A percentile compares a stretch with the other conserved stretches of the same genome.
These are phyloP conservation scores for Suillus paluster DNA, from an alignment of 768 basidiomycete genomes.

Conservation along the genomic window DNA sequence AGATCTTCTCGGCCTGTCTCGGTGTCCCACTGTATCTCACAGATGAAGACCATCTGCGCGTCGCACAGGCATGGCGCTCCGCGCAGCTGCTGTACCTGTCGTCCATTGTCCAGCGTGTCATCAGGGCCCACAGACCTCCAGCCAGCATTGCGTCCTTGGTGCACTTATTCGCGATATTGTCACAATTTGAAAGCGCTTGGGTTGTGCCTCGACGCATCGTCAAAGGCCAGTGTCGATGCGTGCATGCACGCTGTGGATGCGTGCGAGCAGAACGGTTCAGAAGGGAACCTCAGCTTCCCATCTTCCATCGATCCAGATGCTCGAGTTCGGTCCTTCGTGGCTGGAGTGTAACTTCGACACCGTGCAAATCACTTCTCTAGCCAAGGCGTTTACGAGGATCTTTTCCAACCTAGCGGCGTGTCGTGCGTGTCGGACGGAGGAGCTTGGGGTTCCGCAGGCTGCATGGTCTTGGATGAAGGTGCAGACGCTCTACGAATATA, in stretches of 20 bases:
- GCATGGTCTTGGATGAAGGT: constrained; percentile 6
- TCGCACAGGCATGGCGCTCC: constrained; percentile 4
- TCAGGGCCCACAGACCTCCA: not conserved
- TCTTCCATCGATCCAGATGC: not conserved
- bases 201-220: constrained; percentile 1
- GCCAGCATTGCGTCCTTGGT: not conserved
- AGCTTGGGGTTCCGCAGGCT: not conserved
- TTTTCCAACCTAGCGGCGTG: constrained; percentile 1
- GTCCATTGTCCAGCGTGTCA: constrained; percentile 1
- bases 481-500: constrained; percentile 3
- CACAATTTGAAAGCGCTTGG: not conserved
- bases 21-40: constrained; percentile 6
- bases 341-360: constrained; percentile 2
- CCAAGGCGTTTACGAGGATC: not conserved
- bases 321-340: constrained; percentile 7
- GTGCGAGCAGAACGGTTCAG: not conserved
- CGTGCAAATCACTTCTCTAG: not conserved
- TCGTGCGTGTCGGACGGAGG: constrained; percentile 6
- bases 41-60: constrained; percentile 1
- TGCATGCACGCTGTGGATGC: not conserved
- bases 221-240: not conserved
- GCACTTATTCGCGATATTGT: constrained; percentile 1
- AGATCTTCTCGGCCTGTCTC: constrained; percentile 3
- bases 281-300: not conserved
- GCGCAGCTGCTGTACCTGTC: not conserved